Percentiles rank a stretch among this genome's conserved stretches.
phyloP scores from a whole-genome alignment of 2,329 filamentous ascomycete genomes.

The Fusarium mangiferae region DNA sequence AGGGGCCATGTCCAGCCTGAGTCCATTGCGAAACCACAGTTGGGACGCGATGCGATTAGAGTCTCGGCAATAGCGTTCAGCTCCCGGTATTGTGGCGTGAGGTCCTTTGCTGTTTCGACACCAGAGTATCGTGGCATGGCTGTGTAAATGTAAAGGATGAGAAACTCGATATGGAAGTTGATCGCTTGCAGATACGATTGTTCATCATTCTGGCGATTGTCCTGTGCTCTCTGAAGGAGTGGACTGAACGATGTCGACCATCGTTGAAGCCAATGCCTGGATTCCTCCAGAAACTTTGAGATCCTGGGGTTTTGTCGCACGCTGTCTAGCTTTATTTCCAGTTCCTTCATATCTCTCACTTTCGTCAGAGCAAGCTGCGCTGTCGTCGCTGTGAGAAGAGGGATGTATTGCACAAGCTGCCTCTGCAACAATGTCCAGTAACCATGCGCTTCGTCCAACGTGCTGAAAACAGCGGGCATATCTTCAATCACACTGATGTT shows the following conservation, averaged over 20 bases:
- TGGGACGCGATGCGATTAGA: constrained; percentile 50
- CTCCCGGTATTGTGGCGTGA: constrained; percentile 57
- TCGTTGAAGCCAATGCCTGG: constrained; percentile 52
- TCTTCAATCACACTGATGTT: constrained; percentile 47
- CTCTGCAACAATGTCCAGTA: constrained; percentile 54
- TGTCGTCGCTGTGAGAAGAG: constrained; percentile 48
- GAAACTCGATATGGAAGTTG: constrained; percentile 55
- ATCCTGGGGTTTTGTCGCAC: constrained; percentile 47
- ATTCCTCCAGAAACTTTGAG: constrained; percentile 49
- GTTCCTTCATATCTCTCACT: constrained; percentile 40
- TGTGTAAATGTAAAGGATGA: constrained; percentile 54
- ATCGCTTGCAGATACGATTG: constrained; percentile 50
- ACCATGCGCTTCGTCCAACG: constrained; percentile 49
- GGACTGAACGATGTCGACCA: constrained; percentile 54
- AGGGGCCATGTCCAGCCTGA: constrained; percentile 58
- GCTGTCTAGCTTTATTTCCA: constrained; percentile 46
- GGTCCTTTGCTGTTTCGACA: constrained; percentile 48
- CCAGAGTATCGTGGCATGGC: constrained; percentile 52
- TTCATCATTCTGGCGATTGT: constrained; percentile 38
- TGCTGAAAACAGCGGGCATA: constrained; percentile 47
- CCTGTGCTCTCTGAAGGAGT: constrained; percentile 45
- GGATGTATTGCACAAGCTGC: constrained; percentile 51
- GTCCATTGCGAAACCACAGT: constrained; percentile 58
- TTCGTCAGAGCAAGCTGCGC: constrained; percentile 46
- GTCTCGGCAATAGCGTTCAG: constrained; percentile 52